These are phyloP conservation scores for Inonotus obliquus DNA, from an alignment of 1,284 basidiomycete species.

Conservation along the genomic window DNA sequence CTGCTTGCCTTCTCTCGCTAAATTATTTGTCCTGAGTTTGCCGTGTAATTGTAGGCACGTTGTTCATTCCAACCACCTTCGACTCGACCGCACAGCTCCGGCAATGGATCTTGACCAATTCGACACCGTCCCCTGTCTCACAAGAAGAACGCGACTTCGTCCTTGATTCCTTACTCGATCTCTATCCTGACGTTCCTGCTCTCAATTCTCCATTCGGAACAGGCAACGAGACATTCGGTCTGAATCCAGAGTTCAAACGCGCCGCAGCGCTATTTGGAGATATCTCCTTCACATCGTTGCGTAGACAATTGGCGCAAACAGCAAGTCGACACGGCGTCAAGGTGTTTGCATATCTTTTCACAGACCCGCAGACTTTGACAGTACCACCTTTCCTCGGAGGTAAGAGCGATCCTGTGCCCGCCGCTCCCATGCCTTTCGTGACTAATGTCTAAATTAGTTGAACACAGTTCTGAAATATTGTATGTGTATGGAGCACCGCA, in stretches of 20 bases:
- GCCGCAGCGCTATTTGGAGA: constrained; percentile 40
- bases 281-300: constrained; percentile 36
- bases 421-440: neutral
- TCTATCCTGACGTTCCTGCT: constrained; percentile 46
- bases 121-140: constrained; percentile 30
- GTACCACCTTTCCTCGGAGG: constrained; percentile 13
- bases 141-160: constrained; percentile 24
- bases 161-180: constrained; percentile 32
- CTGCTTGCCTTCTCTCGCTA: neutral
- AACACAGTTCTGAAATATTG: constrained; percentile 36
- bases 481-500: constrained; percentile 35
- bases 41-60: constrained; percentile 32
- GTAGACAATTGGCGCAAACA: constrained; percentile 37
- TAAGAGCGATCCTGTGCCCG: neutral
- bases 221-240: constrained; percentile 46
- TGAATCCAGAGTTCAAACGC: constrained; percentile 40
- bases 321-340: constrained; percentile 35
- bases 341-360: constrained; percentile 45
- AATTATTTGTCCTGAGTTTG: neutral
- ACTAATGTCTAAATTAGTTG: constrained; percentile 26
- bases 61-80: constrained; percentile 31
- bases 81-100: constrained; percentile 30
- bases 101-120: constrained; percentile 26
- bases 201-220: constrained; percentile 47
- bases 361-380: constrained; percentile 37